Percentiles rank a stretch among this genome's conserved stretches.
These are phyloP conservation scores for Cryptococcus amylolentus DNA, from an alignment of 1,284 basidiomycete species.

Conservation along the genomic window DNA sequence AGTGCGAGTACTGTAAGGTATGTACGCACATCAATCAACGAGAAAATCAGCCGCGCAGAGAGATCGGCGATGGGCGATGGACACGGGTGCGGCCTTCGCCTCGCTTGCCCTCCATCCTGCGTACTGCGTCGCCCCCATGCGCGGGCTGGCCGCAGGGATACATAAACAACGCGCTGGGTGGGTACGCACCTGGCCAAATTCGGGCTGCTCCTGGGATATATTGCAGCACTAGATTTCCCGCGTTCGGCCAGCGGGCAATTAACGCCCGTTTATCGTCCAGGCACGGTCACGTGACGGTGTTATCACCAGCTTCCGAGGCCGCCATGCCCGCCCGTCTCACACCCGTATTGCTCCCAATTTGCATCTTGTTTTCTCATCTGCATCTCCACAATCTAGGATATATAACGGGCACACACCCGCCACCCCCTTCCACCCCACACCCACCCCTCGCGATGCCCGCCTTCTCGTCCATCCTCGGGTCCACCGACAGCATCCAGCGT, in stretches of 20 bases:
- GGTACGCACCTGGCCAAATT: neutral
- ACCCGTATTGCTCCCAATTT: neutral
- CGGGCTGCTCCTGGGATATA: no score
- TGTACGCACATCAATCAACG: no score
- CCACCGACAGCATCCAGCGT: constrained; percentile 4
- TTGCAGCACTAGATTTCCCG: neutral
- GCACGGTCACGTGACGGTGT: neutral
- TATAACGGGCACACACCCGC: neutral
- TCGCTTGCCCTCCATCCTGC: no score
- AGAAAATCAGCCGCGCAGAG: neutral
- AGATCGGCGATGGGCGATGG: neutral
- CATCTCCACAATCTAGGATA: neutral
- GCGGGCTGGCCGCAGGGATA: no score
- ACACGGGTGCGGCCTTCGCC: constrained; percentile 54
- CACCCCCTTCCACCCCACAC: no score
- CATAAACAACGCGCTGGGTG: neutral
- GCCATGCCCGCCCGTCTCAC: neutral
- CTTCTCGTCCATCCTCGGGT: constrained; percentile 1
- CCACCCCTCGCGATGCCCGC: constrained; percentile 6
- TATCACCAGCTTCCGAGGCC: neutral
- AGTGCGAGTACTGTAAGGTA: no score
- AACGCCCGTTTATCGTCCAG: neutral
- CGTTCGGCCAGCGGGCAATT: neutral
- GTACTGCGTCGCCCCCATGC: no score
- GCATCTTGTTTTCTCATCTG: neutral